phyloP scores from a whole-genome alignment of 371 early-diverging fungal genomes.

The Circinella minor region DNA sequence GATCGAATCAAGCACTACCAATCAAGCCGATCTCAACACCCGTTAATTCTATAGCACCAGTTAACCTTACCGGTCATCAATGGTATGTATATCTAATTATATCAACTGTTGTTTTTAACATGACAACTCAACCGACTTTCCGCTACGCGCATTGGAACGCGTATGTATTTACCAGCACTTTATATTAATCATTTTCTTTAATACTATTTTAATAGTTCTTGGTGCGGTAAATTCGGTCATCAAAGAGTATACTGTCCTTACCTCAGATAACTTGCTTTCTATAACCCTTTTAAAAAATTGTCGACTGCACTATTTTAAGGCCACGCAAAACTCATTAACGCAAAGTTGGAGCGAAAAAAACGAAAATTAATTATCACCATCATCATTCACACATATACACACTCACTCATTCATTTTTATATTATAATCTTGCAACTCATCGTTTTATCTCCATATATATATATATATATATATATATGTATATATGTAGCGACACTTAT shows the following conservation, averaged over 20 bases:
- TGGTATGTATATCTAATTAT: conserved; percentile 17
- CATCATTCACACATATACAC: no score
- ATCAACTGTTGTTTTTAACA: neutral
- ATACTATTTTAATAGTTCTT: conserved; percentile 14
- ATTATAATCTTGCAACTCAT: no score
- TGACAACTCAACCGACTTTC: neutral
- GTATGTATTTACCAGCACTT: neutral
- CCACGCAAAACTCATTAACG: no score
- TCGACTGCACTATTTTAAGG: no score
- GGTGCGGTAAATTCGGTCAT: conserved; percentile 36
- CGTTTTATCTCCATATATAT: no score
- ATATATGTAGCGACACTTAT: no score
- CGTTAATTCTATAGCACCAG: neutral
- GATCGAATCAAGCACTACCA: neutral
- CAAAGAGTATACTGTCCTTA: conserved; percentile 18
- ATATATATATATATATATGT: no score
- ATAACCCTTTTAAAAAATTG: neutral
- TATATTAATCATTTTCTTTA: neutral
- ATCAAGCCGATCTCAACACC: neutral
- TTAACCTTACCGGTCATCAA: conserved; percentile 23
- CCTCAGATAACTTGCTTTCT: conserved; percentile 15
- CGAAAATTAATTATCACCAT: no score
- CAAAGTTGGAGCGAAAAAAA: no score
- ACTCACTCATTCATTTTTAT: no score
- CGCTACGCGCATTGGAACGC: no score